A percentile compares a stretch with the other conserved stretches of the same genome.
These are phyloP conservation scores for Calonectria crousiana DNA, from an alignment of 2,329 filamentous ascomycete genomes.

Conservation along the genomic window DNA sequence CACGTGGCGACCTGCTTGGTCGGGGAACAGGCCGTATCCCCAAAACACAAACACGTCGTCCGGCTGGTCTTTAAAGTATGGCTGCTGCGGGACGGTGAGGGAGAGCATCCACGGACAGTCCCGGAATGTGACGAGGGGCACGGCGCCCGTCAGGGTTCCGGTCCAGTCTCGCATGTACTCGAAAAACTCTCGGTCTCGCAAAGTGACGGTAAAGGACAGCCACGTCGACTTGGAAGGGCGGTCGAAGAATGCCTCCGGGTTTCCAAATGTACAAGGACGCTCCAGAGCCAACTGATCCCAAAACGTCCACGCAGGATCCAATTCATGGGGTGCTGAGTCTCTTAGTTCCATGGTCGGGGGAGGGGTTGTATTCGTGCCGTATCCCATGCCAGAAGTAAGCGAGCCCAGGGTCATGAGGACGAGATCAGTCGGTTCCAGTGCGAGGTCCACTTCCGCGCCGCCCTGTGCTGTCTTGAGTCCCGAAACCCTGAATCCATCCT, in stretches of 20 bases:
- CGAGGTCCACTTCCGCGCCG: slow-evolving; percentile 25
- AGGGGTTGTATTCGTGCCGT: slow-evolving; percentile 37
- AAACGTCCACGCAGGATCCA: slow-evolving; percentile 41
- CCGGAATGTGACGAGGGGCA: slow-evolving; percentile 42
- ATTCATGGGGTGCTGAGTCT: slow-evolving; percentile 42
- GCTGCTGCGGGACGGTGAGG: slow-evolving; percentile 39
- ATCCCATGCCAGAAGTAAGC: slow-evolving; percentile 43
- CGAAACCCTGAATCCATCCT: slow-evolving; percentile 34
- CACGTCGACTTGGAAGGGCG: slow-evolving; percentile 43
- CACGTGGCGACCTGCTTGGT: slow-evolving; percentile 40
- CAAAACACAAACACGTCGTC: slow-evolving; percentile 41
- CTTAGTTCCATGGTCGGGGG: slow-evolving; percentile 43
- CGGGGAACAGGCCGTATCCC: slow-evolving; percentile 44
- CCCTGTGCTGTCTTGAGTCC: slow-evolving; percentile 37
- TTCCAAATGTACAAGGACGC: slow-evolving; percentile 38
- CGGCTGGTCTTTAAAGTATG: slow-evolving; percentile 40
- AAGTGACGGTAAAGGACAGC: slow-evolving; percentile 42
- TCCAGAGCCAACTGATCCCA: slow-evolving; percentile 41
- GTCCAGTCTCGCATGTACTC: slow-evolving; percentile 40
- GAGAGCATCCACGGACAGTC: slow-evolving; percentile 45
- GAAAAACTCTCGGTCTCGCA: slow-evolving; percentile 38
- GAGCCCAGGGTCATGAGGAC: slow-evolving; percentile 41
- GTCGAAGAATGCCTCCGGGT: slow-evolving; percentile 44
- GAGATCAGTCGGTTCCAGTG: slow-evolving; percentile 27
- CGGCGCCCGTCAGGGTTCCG: slow-evolving; percentile 36